Evolutionary conservation across 2,329 filamentous ascomycete species (phyloP), one percentile per base, ranked within the genome.

Genomic region (Ophiostoma ulmi): DNA sequence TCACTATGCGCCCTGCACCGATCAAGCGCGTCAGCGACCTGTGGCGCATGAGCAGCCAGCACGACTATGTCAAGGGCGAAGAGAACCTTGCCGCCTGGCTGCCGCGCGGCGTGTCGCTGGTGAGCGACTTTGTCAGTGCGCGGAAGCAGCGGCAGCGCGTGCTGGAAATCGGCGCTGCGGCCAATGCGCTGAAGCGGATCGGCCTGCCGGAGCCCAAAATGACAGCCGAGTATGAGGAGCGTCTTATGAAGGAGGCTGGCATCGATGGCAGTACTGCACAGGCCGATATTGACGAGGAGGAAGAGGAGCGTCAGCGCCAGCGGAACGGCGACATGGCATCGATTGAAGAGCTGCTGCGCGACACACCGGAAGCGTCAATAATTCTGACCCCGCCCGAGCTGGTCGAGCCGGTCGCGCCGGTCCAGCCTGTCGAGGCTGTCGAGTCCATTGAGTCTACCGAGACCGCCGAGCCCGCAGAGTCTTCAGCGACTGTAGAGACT

Each of bases 41-140:
- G 14, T 99, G 95, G 95, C 88, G 95, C 70, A 93, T 98, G 88
- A 96, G 93, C 79, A 98, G 94, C 20, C 90, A 92, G 72, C 91
- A 97, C 76, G 93, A 97, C 78, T 98, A 97, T 77, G 92, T 99
- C 76, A 97, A 97, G 79, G 95, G 95, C 70, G 94, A 99, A 80
- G 95, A 99, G 79, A 86, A 90, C 67, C 83, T 99, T 55, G 88
- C 85, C 2, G 14, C 89, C 71, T 99, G 95, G 95, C 88, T 90
- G 8, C 94, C 95, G 1, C 87, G 95, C 61, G 93, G 95, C 48
- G 91, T 98, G 2, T 96, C 93, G 0, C 82, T 99, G 0, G 90
- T 99, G n/a, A 88, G 89, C 71, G 95, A 99, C 79, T 97, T 90
- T 76, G 90, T 97, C 70, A 80, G 85, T 13, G 86, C 91, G 6